Percentiles rank a stretch among this genome's conserved stretches.
Evolutionary conservation across 2,329 filamentous ascomycete species (phyloP).

Genomic region (Sporothrix inflata): DNA sequence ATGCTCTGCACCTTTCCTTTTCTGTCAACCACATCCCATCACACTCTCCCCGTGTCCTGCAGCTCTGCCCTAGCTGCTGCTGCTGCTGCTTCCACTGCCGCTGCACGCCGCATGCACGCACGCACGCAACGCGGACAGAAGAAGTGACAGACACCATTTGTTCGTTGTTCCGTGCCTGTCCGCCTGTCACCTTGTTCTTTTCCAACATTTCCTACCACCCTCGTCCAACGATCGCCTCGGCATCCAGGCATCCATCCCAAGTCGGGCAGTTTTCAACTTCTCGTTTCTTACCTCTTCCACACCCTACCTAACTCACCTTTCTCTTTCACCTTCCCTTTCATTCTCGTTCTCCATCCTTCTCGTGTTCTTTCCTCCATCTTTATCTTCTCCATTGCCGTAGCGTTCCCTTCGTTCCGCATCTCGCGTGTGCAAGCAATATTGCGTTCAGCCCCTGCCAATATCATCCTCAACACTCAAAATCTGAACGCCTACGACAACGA

Average conservation of each 20-base stretch:
- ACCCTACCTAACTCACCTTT: neutral
- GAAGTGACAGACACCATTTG: constrained; percentile 9
- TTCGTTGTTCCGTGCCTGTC: neutral
- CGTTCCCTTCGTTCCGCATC: constrained; percentile 15
- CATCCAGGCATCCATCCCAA: constrained; percentile 18
- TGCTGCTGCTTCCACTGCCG: constrained; percentile 9
- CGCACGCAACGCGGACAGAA: neutral
- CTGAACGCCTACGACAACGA: neutral
- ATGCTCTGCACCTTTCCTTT: neutral
- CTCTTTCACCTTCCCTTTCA: neutral
- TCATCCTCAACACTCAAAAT: neutral
- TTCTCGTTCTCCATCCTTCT: neutral
- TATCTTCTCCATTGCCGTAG: constrained; percentile 4
- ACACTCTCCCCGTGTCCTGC: constrained; percentile 14
- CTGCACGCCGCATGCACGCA: constrained; percentile 25
- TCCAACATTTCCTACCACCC: neutral
- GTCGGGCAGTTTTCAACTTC: neutral
- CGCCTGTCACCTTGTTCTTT: neutral
- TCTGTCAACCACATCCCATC: constrained; percentile 10
- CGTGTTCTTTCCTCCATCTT: neutral
- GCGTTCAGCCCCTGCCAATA: constrained; percentile 19
- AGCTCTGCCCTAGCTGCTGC: constrained; percentile 7
- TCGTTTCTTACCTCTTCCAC: neutral
- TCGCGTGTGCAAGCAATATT: constrained; percentile 12
- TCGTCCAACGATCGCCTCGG: neutral